These are phyloP conservation scores for Pyrenula massariospora DNA, from an alignment of 495 filamentous ascomycete genomes.

Conservation along the genomic window DNA sequence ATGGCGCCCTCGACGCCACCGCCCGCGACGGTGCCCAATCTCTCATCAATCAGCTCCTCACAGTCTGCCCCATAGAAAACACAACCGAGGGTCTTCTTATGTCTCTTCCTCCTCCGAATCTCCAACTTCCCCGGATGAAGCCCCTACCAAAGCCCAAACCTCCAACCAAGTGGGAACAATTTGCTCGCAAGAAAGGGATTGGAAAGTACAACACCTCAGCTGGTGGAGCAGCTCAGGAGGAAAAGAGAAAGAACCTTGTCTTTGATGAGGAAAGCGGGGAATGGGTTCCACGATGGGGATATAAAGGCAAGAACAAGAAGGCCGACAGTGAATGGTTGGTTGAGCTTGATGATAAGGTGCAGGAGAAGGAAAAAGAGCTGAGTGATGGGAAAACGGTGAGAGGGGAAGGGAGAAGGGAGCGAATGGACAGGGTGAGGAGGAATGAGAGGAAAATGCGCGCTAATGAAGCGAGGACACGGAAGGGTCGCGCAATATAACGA, in stretches of 20 bases:
- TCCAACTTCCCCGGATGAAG: slow-evolving; percentile 76
- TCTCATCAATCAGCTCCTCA: slow-evolving; percentile 81
- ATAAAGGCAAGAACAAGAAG: slow-evolving; percentile 82
- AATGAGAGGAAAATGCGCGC: slow-evolving; percentile 61
- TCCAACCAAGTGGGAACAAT: slow-evolving; percentile 86
- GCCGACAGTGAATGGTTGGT: slow-evolving; percentile 71
- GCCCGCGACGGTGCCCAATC: slow-evolving; percentile 82
- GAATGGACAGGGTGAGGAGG: slow-evolving; percentile 51
- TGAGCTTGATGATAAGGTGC: slow-evolving; percentile 70
- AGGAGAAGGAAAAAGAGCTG: slow-evolving; percentile 46
- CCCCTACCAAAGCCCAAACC: slow-evolving; percentile 67
- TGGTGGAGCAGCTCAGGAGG: slow-evolving; percentile 23
- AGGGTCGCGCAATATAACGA: slow-evolving; percentile 15
- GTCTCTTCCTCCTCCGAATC: slow-evolving; percentile 56
- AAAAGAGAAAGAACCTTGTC: slow-evolving; percentile 63
- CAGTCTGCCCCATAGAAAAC: slow-evolving; percentile 64
- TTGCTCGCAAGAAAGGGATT: slow-evolving; percentile 93
- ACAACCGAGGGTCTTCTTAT: slow-evolving; percentile 57
- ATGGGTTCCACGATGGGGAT: slow-evolving; percentile 90
- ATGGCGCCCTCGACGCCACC: slow-evolving; percentile 43
- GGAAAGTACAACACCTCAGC: slow-evolving; percentile 34
- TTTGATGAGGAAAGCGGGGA: slow-evolving; percentile 78
- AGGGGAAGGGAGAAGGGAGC: slow-evolving; percentile 50
- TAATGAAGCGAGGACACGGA: slow-evolving; percentile 47
- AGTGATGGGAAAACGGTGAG: slow-evolving; percentile 46